A percentile compares a stretch with the other conserved stretches of the same genome.
These are phyloP conservation scores for Plasmodium berghei DNA, from an alignment of 169 alveolate genomes.

Conservation along the genomic window DNA sequence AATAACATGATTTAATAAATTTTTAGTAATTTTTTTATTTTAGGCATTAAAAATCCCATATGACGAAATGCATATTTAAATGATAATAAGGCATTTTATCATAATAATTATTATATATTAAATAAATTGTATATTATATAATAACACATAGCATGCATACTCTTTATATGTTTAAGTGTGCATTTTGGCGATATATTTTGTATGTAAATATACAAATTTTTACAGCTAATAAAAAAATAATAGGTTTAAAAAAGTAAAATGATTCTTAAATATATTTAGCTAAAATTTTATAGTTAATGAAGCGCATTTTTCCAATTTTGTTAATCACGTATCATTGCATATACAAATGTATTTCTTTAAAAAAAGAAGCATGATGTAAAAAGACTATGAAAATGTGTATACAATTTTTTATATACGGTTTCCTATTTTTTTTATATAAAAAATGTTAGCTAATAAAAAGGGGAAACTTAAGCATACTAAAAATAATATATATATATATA, in stretches of 20 bases:
- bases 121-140: too few species aligned
- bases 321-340: too few species aligned
- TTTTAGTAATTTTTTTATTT: too few species aligned
- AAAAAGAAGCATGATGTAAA: not conserved
- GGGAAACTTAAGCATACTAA: constrained; percentile 4
- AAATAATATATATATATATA: constrained; percentile 4
- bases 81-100: too few species aligned
- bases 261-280: too few species aligned
- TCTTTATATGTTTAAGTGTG: constrained; percentile 20
- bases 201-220: constrained; percentile 7
- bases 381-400: constrained; percentile 1
- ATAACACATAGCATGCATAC: constrained; percentile 5
- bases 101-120: too few species aligned
- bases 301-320: too few species aligned
- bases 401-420: not conserved
- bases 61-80: not conserved
- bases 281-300: too few species aligned
- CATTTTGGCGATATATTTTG: constrained; percentile 9
- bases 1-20: too few species aligned
- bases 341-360: too few species aligned
- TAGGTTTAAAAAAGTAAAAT: too few species aligned
- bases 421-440: not conserved
- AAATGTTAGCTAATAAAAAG: not conserved
- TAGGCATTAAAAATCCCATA: too few species aligned
- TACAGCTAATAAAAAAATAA: constrained; percentile 7